Percentiles rank a stretch among this genome's conserved stretches.
Conservation (phyloP, 2,329 filamentous ascomycete genomes). For the Grosmannia huntii region DNA sequence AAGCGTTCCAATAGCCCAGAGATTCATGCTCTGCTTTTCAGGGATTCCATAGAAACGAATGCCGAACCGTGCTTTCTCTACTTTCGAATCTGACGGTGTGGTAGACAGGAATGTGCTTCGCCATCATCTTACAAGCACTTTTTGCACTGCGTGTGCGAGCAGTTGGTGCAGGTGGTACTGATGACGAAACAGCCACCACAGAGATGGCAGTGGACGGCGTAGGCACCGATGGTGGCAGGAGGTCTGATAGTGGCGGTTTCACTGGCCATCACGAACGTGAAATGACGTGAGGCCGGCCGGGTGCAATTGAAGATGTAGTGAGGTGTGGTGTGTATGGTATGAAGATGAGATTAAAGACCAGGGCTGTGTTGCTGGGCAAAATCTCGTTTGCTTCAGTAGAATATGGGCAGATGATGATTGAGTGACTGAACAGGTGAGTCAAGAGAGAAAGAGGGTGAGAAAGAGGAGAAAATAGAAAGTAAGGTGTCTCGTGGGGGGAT, state of each 20-base stretch:
- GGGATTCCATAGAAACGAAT: neutral
- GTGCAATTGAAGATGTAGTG: neutral
- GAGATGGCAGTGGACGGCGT: slow-evolving; percentile 39
- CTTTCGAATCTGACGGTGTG: neutral
- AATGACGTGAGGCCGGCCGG: neutral
- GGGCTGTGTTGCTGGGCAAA: neutral
- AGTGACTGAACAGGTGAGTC: neutral
- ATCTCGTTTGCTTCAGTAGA: neutral
- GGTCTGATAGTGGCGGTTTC: neutral
- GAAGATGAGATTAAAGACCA: neutral
- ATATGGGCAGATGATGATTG: neutral
- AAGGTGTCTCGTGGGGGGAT: neutral
- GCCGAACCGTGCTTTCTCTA: no score
- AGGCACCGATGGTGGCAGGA: slow-evolving; percentile 19
- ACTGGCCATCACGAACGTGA: neutral
- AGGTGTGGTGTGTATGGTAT: neutral
- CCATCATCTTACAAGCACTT: slow-evolving; percentile 24
- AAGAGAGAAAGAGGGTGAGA: neutral
- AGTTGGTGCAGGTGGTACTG: slow-evolving; percentile 38
- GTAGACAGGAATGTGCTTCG: neutral
- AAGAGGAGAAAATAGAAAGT: neutral
- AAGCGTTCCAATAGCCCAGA: neutral
- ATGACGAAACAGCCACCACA: slow-evolving; percentile 44
- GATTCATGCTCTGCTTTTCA: neutral
- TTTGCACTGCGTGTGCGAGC: slow-evolving; percentile 36